Evolutionary conservation across 2,329 filamentous ascomycete genomes (phyloP).

Genomic region (Achaetomium macrosporum): DNA sequence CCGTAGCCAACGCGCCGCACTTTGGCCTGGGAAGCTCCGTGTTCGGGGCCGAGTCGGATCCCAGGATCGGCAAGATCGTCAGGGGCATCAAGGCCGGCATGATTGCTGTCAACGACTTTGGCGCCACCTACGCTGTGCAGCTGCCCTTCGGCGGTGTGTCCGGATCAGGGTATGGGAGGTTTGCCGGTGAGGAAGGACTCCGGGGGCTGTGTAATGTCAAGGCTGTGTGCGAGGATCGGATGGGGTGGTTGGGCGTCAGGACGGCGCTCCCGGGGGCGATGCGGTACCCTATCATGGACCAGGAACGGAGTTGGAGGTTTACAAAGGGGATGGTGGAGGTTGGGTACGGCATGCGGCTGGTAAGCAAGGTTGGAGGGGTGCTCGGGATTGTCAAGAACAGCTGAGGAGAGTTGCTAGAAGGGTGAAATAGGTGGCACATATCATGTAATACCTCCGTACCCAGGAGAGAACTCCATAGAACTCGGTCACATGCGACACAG

Average conservation of each 20-base stretch:
- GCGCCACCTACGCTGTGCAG: constrained; percentile 86
- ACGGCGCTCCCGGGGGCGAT: constrained; percentile 77
- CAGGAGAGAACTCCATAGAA: not conserved
- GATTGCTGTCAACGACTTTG: constrained; percentile 95
- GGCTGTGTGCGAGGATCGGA: constrained; percentile 72
- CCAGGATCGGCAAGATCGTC: constrained; percentile 59
- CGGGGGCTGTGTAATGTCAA: constrained; percentile 82
- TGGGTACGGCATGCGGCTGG: constrained; percentile 44
- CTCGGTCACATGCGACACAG: too few relatives aligned
- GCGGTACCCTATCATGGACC: constrained; percentile 71
- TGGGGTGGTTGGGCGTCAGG: constrained; percentile 53
- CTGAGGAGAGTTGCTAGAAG: constrained; percentile 1
- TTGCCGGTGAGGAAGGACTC: constrained; percentile 85
- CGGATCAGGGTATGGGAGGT: constrained; percentile 86
- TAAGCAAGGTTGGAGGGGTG: constrained; percentile 23
- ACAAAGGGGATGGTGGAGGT: constrained; percentile 55
- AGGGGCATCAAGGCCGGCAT: constrained; percentile 72
- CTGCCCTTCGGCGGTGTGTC: constrained; percentile 89
- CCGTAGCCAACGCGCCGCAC: constrained; percentile 73
- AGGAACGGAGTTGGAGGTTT: constrained; percentile 59
- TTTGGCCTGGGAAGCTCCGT: constrained; percentile 88
- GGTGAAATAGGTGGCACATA: not conserved
- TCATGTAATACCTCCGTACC: constrained; percentile 3
- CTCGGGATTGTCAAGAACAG: constrained; percentile 27
- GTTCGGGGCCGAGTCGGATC: constrained; percentile 63